Conservation (phyloP, 2,329 filamentous ascomycete genomes). For the Cladophialophora immunda region DNA sequence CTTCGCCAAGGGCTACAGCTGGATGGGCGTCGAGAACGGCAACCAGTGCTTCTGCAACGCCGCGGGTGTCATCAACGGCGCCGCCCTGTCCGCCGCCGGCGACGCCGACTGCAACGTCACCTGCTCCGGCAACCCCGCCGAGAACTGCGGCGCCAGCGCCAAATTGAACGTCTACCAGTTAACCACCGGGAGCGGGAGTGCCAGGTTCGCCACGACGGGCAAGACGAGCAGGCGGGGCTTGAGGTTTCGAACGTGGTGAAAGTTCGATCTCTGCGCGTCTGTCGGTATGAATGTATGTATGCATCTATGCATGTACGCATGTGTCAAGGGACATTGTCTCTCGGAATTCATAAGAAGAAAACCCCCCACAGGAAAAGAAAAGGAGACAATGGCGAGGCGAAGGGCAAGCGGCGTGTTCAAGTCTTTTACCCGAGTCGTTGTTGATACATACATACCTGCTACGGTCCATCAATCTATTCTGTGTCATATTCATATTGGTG, state of each 20-base stretch:
- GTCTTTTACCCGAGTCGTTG: not conserved
- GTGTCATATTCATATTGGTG: too few relatives aligned
- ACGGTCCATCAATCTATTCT: not conserved
- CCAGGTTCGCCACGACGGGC: constrained; percentile 9
- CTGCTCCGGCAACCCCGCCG: constrained; percentile 38
- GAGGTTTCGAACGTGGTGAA: constrained; percentile 22
- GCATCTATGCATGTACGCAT: not conserved
- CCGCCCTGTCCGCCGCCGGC: constrained; percentile 30
- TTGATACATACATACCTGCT: not conserved
- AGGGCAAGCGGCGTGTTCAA: not conserved
- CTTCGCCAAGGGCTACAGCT: constrained; percentile 42
- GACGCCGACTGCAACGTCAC: constrained; percentile 36
- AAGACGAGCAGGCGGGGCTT: constrained; percentile 17
- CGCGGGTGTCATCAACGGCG: constrained; percentile 32
- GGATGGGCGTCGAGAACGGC: constrained; percentile 52
- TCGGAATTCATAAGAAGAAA: too few relatives aligned
- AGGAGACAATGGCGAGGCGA: not conserved
- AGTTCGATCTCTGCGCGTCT: not conserved
- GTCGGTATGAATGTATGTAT: not conserved
- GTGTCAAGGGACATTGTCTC: too few relatives aligned
- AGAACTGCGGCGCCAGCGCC: constrained; percentile 39
- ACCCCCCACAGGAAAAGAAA: too few relatives aligned
- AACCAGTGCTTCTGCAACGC: constrained; percentile 45
- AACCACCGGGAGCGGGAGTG: constrained; percentile 19
- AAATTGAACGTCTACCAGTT: constrained; percentile 36